A percentile compares a stretch with the other conserved stretches of the same genome.
phyloP scores from a whole-genome alignment of 768 basidiomycete species.

The Rhizopogon vesiculosus region DNA sequence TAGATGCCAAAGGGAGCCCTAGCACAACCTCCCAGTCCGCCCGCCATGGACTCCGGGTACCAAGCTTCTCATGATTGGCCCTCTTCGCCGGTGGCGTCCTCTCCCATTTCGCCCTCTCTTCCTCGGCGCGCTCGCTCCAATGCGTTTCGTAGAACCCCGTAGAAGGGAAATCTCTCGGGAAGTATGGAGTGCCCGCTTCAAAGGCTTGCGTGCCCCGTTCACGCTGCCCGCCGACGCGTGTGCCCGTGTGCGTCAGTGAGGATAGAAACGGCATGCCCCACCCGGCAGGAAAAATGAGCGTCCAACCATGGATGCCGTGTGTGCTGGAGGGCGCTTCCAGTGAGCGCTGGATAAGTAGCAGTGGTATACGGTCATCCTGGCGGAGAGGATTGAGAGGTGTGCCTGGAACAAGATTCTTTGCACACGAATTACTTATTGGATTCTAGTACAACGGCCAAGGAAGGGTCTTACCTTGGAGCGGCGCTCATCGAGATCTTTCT shows the following conservation, averaged over 20 bases:
- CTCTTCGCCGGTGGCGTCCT: constrained; percentile 87
- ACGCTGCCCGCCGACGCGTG: constrained; percentile 80
- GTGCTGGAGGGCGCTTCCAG: constrained; percentile 37
- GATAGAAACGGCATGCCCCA: constrained; percentile 90
- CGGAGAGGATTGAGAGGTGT: constrained; percentile 58
- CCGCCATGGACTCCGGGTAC: constrained; percentile 66
- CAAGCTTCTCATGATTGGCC: constrained; percentile 61
- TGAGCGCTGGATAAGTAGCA: constrained; percentile 80
- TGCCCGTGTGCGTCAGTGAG: constrained; percentile 79
- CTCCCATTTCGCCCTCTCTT: constrained; percentile 64
- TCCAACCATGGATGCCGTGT: constrained; percentile 77
- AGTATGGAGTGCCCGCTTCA: constrained; percentile 71
- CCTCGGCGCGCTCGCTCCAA: constrained; percentile 41
- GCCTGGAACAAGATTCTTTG: constrained; percentile 75
- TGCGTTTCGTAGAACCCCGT: constrained; percentile 50
- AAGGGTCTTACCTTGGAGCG: constrained; percentile 54
- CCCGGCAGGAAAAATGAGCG: constrained; percentile 77
- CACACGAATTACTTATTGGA: background rate
- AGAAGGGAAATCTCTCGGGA: constrained; percentile 78
- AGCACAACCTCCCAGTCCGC: constrained; percentile 74
- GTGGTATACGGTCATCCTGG: constrained; percentile 80
- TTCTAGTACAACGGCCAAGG: background rate
- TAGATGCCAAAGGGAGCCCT: constrained; percentile 33
- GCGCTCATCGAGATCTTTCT: constrained; percentile 83
- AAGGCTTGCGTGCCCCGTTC: constrained; percentile 79